These are phyloP conservation scores for Camellia lanceoleosa DNA, from an alignment of 148 eudicot species.

Conservation along the genomic window DNA sequence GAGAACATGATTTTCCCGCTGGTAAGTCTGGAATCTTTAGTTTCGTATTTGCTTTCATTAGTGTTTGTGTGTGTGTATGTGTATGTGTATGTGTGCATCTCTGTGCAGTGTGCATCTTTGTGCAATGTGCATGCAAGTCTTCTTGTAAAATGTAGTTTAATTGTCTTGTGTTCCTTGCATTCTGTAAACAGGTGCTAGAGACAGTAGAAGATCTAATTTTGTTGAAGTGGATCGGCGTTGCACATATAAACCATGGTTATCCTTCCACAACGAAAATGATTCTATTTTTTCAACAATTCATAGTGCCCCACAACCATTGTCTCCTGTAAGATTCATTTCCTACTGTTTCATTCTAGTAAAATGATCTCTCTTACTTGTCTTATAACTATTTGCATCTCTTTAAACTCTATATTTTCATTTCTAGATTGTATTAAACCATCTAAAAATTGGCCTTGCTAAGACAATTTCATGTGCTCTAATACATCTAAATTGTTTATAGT, in stretches of 20 bases:
- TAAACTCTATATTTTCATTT: neutral
- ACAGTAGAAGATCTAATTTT: conserved; percentile 17
- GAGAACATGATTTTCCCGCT: too few relatives aligned
- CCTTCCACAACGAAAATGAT: conserved; percentile 18
- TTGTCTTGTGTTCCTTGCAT: neutral
- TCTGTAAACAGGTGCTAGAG: conserved; percentile 33
- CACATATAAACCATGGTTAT: conserved; percentile 37
- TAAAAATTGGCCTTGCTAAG: too few relatives aligned
- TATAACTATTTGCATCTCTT: neutral
- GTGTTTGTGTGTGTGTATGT: too few relatives aligned
- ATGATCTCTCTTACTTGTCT: neutral
- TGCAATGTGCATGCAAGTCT: neutral
- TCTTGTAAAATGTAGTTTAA: neutral
- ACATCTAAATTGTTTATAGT: neutral
- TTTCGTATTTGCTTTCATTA: too few relatives aligned
- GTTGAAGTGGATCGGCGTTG: conserved; percentile 32
- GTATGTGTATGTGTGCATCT: too few relatives aligned
- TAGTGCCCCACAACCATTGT: conserved; percentile 22
- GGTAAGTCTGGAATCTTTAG: too few relatives aligned
- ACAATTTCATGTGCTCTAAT: too few relatives aligned
- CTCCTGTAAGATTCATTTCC: conserved; percentile 33
- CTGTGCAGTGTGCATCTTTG: too few relatives aligned
- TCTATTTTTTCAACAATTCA: conserved; percentile 9
- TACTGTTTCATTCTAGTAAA: neutral
- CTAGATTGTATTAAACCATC: too few relatives aligned